These are phyloP conservation scores for Suillus fuscotomentosus DNA, from an alignment of 768 basidiomycete species.

Conservation along the genomic window DNA sequence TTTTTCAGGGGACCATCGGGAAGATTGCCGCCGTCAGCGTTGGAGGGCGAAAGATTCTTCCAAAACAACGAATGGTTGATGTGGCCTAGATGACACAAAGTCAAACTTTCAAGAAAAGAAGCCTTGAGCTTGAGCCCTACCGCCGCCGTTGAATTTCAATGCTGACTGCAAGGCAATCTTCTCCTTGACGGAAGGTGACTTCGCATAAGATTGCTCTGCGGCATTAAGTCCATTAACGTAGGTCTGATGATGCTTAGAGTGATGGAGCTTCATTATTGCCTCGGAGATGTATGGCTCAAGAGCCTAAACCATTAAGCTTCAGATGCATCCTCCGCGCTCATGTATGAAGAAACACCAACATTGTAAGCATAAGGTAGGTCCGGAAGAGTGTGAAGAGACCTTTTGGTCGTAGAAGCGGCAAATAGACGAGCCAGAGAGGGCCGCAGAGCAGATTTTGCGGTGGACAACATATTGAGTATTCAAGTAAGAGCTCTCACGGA, in stretches of 20 bases:
- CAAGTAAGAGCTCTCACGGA: slow-evolving; percentile 1
- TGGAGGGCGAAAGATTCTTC: slow-evolving; percentile 88
- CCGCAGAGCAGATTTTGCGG: slow-evolving; percentile 42
- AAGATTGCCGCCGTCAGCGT: slow-evolving; percentile 62
- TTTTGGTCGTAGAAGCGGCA: slow-evolving; percentile 36
- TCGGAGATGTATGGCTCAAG: slow-evolving; percentile 91
- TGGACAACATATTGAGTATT: slow-evolving; percentile 44
- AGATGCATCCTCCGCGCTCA: not conserved
- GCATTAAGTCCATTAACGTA: slow-evolving; percentile 96
- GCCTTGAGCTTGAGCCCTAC: slow-evolving; percentile 32
- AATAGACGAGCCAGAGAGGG: slow-evolving; percentile 47
- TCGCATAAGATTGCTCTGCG: slow-evolving; percentile 81
- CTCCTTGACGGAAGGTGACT: slow-evolving; percentile 63
- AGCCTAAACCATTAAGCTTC: slow-evolving; percentile 44
- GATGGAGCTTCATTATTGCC: slow-evolving; percentile 94
- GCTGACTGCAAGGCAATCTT: slow-evolving; percentile 86
- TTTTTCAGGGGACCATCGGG: slow-evolving; percentile 67
- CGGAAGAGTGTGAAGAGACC: slow-evolving; percentile 71
- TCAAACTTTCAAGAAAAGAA: not conserved
- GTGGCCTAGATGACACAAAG: slow-evolving; percentile 53
- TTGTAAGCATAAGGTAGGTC: slow-evolving; percentile 79
- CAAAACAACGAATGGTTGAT: slow-evolving; percentile 98
- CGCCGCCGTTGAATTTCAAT: slow-evolving; percentile 97
- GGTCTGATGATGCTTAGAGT: slow-evolving; percentile 86
- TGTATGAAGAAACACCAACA: slow-evolving; percentile 38